These are phyloP conservation scores for Candida silvicultrix DNA, from an alignment of 805 yeast species.

Conservation along the genomic window DNA sequence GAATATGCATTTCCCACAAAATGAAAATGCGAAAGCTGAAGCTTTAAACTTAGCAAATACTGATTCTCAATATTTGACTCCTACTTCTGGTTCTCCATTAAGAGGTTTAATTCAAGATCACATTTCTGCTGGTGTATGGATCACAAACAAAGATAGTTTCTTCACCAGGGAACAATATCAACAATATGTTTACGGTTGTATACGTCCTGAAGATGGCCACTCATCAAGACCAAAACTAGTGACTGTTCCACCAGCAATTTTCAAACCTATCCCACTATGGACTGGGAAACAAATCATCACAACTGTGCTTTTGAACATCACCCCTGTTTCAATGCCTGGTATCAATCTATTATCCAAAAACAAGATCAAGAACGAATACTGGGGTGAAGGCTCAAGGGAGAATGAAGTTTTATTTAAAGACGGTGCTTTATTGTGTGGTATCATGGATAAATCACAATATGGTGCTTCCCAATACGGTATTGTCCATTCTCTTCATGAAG, in stretches of 20 bases:
- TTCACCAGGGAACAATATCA: slow-evolving; percentile 90
- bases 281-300: slow-evolving; percentile 97
- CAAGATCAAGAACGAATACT: slow-evolving; percentile 89
- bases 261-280: slow-evolving; percentile 89
- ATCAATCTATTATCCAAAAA: slow-evolving; percentile 76
- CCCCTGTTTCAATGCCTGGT: slow-evolving; percentile 87
- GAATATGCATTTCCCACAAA: slow-evolving; percentile 99
- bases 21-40: slow-evolving; percentile 94
- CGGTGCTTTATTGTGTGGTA: slow-evolving; percentile 89
- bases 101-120: slow-evolving; percentile 99
- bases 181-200: slow-evolving; percentile 87
- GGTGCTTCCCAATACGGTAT: slow-evolving; percentile 98
- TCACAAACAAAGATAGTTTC: slow-evolving; percentile 86
- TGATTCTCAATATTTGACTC: slow-evolving; percentile 95
- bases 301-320: slow-evolving; percentile 83
- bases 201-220: slow-evolving; percentile 97
- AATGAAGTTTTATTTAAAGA: slow-evolving; percentile 79
- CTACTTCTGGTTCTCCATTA: slow-evolving; percentile 96
- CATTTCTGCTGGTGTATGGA: slow-evolving; percentile 98
- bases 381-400: slow-evolving; percentile 84
- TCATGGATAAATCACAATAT: slow-evolving; percentile 94
- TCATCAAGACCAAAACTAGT: slow-evolving; percentile 61
- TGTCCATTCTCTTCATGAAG: slow-evolving; percentile 93
- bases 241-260: slow-evolving; percentile 84
- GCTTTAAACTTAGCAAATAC: slow-evolving; percentile 94